Base-by-base conservation (phyloP, 176 grass and related monocot genomes). In the Rhynchospora tenuis region DNA sequence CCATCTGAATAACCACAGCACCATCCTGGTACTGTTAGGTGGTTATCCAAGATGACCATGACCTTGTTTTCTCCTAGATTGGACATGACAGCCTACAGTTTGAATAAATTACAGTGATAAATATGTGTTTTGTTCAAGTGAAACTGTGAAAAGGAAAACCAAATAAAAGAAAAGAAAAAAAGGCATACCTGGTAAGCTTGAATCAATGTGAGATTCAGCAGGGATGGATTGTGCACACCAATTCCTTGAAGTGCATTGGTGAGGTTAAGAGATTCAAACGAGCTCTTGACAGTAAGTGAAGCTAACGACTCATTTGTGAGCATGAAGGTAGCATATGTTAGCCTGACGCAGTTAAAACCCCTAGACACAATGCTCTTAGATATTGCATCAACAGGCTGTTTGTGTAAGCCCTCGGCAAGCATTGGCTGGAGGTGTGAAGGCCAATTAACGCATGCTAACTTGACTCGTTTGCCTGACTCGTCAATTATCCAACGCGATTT, bases 391-490 rank as follows among this genome's bases (percentile, higher is more conserved):
- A 98, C 23, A 26, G 92, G 85, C 15, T 72, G 95, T 80, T 93
- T 94, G 4, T 86, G 73, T 31, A 98, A 79, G 14, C 95, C 92
- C 17, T 98, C 95, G 1, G 90, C 87, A 31, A 98, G 84, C 95
- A 98, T 88, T 52, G 87, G 78, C 76, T 98, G 83, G 43, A 98
- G 86, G 73, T 98, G 95, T 27, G 95, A 94, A 75, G 95, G 92
- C 92, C 90, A 98, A 85, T 98, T 98, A 69, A 98, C 92, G 73
- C 95, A 98, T 60, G 92, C 87, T 87, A 94, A 83, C 92, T 98
- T 98, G 83, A 98, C 89, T 9, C 95, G 81, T 50, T 56, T 62
- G 38, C 92, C 90, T 24, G 28, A 51, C 77, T 92, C 84, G 55
- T 93, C 89, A 50, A 98, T 81, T 29, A 98, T 82, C 95, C 95